These are phyloP conservation scores for Coniferiporia weirii DNA, from an alignment of 1,284 basidiomycete genomes.

Conservation along the genomic window DNA sequence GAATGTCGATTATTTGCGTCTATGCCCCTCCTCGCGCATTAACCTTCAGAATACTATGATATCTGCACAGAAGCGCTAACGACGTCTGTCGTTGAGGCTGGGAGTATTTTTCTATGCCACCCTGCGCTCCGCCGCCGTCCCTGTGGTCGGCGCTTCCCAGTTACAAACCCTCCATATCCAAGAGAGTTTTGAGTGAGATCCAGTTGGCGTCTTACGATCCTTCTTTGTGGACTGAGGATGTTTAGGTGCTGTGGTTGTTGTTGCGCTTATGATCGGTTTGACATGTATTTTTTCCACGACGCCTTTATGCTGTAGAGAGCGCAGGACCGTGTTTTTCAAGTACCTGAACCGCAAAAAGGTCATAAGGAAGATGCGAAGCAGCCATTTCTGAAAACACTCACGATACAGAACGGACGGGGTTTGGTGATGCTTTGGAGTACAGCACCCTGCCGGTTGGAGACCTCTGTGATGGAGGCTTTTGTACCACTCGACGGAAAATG, in stretches of 20 bases:
- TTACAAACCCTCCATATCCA: conserved; percentile 14
- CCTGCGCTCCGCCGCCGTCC: not conserved
- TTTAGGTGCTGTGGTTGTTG: not conserved
- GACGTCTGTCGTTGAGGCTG: no score
- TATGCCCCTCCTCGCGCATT: not conserved
- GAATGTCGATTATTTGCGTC: no score
- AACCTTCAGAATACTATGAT: not conserved
- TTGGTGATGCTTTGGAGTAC: not conserved
- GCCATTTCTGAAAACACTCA: not conserved
- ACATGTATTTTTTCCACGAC: conserved; percentile 11
- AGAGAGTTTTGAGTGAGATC: not conserved
- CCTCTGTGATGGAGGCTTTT: not conserved
- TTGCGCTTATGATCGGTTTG: not conserved
- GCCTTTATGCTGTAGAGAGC: conserved; percentile 1
- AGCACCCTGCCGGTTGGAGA: not conserved
- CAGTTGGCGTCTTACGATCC: not conserved
- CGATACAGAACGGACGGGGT: not conserved
- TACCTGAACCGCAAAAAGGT: not conserved
- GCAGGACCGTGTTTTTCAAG: conserved; percentile 11
- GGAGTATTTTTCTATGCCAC: not conserved
- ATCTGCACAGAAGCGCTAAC: no score
- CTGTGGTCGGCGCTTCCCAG: not conserved
- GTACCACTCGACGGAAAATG: conserved; percentile 5
- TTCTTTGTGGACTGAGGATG: not conserved
- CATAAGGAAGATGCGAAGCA: not conserved